Percentiles rank a stretch among this genome's conserved stretches.
phyloP scores from a whole-genome alignment of 257 asterid species.

The Solanum paucissectum region DNA sequence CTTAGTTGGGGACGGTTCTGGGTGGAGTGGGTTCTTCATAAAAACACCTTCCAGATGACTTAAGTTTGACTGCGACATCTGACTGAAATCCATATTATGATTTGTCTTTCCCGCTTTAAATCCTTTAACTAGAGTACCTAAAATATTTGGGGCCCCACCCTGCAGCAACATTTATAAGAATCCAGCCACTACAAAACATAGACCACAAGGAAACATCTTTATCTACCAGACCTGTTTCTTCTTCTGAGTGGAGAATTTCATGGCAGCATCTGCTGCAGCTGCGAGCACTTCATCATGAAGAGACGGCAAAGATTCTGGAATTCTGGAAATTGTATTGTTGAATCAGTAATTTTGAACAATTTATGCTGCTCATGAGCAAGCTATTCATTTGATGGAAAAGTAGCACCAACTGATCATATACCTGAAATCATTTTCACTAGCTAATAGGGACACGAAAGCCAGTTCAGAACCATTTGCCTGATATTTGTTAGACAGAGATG shows the following conservation, averaged over 20 bases:
- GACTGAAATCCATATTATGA: conserved; percentile 14
- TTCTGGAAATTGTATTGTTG: conserved; percentile 27
- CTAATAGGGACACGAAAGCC: conserved; percentile 61
- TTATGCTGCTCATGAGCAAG: conserved; percentile 6
- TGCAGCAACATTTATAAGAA: conserved; percentile 27
- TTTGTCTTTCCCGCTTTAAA: conserved; percentile 41
- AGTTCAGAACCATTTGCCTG: conserved; percentile 77
- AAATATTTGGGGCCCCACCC: conserved; percentile 50
- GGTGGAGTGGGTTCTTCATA: conserved; percentile 31
- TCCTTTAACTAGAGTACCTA: conserved; percentile 64
- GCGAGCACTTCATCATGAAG: conserved; percentile 91
- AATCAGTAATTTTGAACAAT: not conserved
- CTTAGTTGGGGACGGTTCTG: conserved; percentile 16
- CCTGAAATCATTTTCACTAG: conserved; percentile 69
- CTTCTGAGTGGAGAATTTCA: conserved; percentile 40
- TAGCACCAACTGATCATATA: conserved; percentile 13
- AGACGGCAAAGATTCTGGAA: conserved; percentile 66
- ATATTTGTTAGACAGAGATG: not conserved
- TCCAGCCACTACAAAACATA: not conserved
- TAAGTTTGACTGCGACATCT: conserved; percentile 25
- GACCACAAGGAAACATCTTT: conserved; percentile 9
- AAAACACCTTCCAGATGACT: conserved; percentile 56
- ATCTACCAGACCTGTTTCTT: conserved; percentile 47
- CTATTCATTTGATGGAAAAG: conserved; percentile 7
- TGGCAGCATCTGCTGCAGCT: conserved; percentile 67